Evolutionary conservation across 208 protist genomes (phyloP).

Genomic region (Leishmania amazonensis): DNA sequence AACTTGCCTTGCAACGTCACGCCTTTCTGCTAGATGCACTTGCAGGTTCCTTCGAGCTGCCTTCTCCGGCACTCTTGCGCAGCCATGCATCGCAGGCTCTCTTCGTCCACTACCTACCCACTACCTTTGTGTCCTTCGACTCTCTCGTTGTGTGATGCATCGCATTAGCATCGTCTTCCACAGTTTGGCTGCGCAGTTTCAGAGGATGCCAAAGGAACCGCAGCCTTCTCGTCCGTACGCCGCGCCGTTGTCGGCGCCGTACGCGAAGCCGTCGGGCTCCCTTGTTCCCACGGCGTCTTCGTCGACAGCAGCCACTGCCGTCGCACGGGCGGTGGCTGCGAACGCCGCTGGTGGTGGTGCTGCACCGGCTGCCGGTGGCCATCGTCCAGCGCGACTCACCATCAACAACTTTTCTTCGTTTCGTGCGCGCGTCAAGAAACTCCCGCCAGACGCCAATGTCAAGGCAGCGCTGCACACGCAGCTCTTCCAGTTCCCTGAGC

Average conservation of each 20-base stretch:
- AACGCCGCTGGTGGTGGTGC: neutral
- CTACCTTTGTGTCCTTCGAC: neutral
- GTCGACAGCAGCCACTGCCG: constrained; percentile 4
- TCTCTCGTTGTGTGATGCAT: too few relatives aligned
- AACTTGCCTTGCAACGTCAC: neutral
- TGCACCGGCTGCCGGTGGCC: neutral
- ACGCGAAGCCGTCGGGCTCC: constrained; percentile 15
- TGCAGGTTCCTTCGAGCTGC: neutral
- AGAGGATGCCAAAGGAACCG: constrained; percentile 32
- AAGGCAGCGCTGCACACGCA: constrained; percentile 57
- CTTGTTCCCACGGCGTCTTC: constrained; percentile 12
- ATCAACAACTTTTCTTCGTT: constrained; percentile 80
- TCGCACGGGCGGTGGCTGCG: constrained; percentile 6
- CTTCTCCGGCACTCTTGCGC: neutral
- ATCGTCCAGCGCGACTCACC: constrained; percentile 48
- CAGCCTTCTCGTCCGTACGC: constrained; percentile 9
- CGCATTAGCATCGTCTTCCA: neutral
- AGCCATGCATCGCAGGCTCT: neutral
- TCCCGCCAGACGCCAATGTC: constrained; percentile 73
- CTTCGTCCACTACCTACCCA: neutral
- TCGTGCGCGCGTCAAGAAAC: constrained; percentile 57
- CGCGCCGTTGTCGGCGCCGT: constrained; percentile 20
- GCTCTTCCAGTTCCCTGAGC: constrained; percentile 70
- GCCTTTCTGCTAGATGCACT: neutral
- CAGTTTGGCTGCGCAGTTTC: neutral